Evolutionary conservation across 495 filamentous ascomycete species (phyloP), one percentile per base, ranked within the genome.

Genomic region (Haplographium delicatum): DNA sequence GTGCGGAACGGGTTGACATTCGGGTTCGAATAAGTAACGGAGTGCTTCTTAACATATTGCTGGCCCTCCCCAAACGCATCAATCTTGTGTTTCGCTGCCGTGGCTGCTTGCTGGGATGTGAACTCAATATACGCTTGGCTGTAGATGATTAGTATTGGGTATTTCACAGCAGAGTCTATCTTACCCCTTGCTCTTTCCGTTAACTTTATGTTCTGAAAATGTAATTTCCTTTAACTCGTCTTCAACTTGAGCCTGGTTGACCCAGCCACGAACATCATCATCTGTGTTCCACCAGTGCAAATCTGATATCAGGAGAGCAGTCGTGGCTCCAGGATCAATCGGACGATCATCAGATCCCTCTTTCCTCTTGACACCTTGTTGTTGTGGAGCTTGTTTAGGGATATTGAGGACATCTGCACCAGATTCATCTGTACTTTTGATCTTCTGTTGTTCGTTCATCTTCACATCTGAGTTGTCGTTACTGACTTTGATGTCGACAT

Each of bases 191-290:
- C 88, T 93, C 67, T 98, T 98, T 47, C 93, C 93, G 59, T 98
- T 98, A 11, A 97, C 89, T 67, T 98, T 98, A 67, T 97, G 93
- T 63, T 98, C 93, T 53, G 85, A 95, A 60, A 96, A 97, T 1
- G 91, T 95, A 35, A 97, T 83, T 48, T 96, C 91, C 61, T 89
- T 89, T 18, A 98, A 73, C 59, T 95, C 88, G 38, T 81, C 76
- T 62, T 97, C 93, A 55, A 79, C 85, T 7, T 73, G 75, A 24
- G 83, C 85, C 51, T 86, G 73, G 54, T 82, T 80, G 9, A 85
- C 78, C 91, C 89, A 96, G 48, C 86, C 89, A 39, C 93, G 85
- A 50, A 98, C 79, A 53, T 96, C 89, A 60, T 98, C 93, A 57
- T 98, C 93, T 11, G 86, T 96, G 23, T 83, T 88, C 91, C 91